These are phyloP conservation scores for Suhomyces canberraensis DNA, from an alignment of 805 yeast species.

Conservation along the genomic window DNA sequence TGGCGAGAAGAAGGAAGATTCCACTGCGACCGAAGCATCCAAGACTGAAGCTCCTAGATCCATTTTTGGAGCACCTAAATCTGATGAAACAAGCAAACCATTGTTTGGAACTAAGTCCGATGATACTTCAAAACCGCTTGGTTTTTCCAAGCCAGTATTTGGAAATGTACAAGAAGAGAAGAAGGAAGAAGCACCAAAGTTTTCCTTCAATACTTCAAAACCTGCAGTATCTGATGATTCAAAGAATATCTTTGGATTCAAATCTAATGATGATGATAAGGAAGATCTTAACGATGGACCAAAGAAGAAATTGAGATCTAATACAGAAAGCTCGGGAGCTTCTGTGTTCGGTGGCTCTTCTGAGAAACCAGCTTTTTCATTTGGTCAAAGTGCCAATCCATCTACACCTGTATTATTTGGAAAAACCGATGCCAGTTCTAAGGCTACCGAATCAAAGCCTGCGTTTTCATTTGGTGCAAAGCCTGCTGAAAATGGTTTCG, in stretches of 20 bases:
- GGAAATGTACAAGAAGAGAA: no score
- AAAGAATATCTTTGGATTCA: no score
- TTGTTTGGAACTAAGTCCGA: no score
- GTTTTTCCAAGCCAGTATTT: no score
- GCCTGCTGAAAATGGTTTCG: no score
- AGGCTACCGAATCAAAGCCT: slow-evolving; percentile 2
- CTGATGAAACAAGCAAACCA: slow-evolving; percentile 6
- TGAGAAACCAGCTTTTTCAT: slow-evolving; percentile 11
- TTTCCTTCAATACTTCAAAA: no score
- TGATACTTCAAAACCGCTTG: no score
- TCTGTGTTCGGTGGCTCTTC: slow-evolving; percentile 2
- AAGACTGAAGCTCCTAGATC: neutral
- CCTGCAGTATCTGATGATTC: no score
- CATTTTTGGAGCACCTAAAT: neutral
- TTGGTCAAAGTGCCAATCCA: slow-evolving; percentile 13
- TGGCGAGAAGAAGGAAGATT: slow-evolving; percentile 8
- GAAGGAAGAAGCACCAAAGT: no score
- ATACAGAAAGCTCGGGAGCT: neutral
- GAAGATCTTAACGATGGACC: slow-evolving; percentile 1
- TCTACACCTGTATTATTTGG: slow-evolving; percentile 3
- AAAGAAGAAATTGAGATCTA: slow-evolving; percentile 1
- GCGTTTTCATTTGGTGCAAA: slow-evolving; percentile 10
- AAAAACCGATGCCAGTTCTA: neutral
- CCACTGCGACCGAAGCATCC: neutral
- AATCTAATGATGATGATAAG: slow-evolving; percentile 1